A percentile compares a stretch with the other conserved stretches of the same genome.
Conservation (phyloP, 140 eudicot genomes). For the Oenanthe javanica region DNA sequence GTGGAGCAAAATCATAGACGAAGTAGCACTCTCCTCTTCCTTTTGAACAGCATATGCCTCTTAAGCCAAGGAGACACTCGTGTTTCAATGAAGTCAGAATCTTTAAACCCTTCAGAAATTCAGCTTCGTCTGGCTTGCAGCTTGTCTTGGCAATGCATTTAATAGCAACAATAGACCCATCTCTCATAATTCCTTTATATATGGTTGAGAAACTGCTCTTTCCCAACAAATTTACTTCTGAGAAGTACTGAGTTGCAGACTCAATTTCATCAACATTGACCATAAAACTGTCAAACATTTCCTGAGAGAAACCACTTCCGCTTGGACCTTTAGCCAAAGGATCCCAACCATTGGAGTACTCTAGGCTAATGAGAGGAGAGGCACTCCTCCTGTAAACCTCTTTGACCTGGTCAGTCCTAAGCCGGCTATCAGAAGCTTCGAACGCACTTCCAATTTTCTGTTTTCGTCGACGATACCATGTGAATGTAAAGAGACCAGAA, state of each 20-base stretch:
- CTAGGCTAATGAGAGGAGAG: constrained; percentile 81
- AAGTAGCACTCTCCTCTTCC: constrained; percentile 95
- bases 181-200: constrained; percentile 68
- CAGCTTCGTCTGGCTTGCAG: constrained; percentile 73
- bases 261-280: constrained; percentile 80
- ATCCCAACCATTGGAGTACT: constrained; percentile 93
- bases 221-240: constrained; percentile 68
- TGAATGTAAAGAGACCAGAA: constrained; percentile 46
- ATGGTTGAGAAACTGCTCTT: constrained; percentile 72
- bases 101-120: constrained; percentile 79
- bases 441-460: constrained; percentile 69
- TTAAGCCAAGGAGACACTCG: constrained; percentile 58
- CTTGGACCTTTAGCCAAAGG: constrained; percentile 60
- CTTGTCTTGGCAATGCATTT: constrained; percentile 79
- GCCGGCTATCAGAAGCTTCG: constrained; percentile 50
- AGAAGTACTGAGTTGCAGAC: constrained; percentile 76
- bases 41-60: constrained; percentile 91
- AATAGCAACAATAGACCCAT: constrained; percentile 75
- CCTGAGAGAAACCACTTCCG: constrained; percentile 49
- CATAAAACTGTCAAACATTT: constrained; percentile 60
- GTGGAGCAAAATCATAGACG: constrained; percentile 73
- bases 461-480: constrained; percentile 74
- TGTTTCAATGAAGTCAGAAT: constrained; percentile 60
- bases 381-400: constrained; percentile 63
- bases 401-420: constrained; percentile 61